Base-by-base conservation (phyloP, 2,329 filamentous ascomycete genomes). In the Myriosclerotinia scirpicola region DNA sequence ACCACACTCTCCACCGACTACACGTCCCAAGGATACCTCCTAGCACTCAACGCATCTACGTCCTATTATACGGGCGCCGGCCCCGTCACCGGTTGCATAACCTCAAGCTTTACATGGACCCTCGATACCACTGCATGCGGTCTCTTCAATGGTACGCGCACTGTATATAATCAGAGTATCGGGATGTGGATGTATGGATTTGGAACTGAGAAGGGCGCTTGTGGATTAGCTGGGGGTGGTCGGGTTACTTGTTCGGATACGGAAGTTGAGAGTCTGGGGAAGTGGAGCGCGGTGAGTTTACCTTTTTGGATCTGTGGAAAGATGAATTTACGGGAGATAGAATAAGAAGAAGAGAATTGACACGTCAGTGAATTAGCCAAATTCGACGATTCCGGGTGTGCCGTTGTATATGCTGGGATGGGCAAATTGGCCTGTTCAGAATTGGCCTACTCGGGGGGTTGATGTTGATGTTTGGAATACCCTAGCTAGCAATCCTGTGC, bases 381-480 rank as follows among this genome's bases (percentile, higher is more conserved):
- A 65, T 40, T 65, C 53, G 12, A 65, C 62, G 9, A 22, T 59
- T 8, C 15, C 53, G 0, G 62, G 62, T n/a, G 40, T 40, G 4
- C 42, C 54, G 12, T n/a, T 65, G 15, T 34, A 59, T 48, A 65
- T 65, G 62, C 22, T 59, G 42, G 62, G 52, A 3, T 65, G 62
- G 62, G 42, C 42, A 6, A 65, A 65, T 26, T 65, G 53, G 62
- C 53, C 62, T 2, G 53, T 65, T 14, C 34, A 65, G 30, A n/a
- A 15, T 1, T 65, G 62, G 62, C 62, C 62, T 8, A 50, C 40
- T 40, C 20, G 26, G 11, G 62, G 53, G 12, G 34, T 48, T 3
- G 63, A 65, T 59, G 63, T 65, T 2, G 42, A 59, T 42, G 34
- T 59, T 59, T 59, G 42, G 54, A 65, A 65, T 59, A 65, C 54